Conservation (phyloP, 345 rosid species). For the Boechera retrofracta region DNA sequence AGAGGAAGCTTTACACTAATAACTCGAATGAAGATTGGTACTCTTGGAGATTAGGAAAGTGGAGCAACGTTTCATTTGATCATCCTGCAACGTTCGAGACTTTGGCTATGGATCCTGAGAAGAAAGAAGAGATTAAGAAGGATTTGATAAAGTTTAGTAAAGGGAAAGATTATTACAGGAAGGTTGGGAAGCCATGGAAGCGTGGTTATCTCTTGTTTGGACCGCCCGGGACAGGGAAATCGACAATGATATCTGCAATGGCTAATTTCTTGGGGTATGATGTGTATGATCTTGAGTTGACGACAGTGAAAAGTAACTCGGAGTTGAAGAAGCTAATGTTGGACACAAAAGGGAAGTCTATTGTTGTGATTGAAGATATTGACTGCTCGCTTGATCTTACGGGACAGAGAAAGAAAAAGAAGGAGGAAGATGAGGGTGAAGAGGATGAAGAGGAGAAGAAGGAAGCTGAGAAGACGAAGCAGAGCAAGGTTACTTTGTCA, state of each 20-base stretch:
- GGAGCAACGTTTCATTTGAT: slow-evolving; percentile 47
- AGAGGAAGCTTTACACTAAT: slow-evolving; percentile 56
- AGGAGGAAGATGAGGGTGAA: slow-evolving; percentile 2
- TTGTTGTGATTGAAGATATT: slow-evolving; percentile 63
- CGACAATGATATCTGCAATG: slow-evolving; percentile 64
- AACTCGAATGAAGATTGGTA: slow-evolving; percentile 21
- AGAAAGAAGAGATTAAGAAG: slow-evolving; percentile 53
- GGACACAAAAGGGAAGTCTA: slow-evolving; percentile 51
- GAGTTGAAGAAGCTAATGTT: slow-evolving; percentile 57
- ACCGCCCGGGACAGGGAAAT: slow-evolving; percentile 61
- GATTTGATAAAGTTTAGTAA: slow-evolving; percentile 55
- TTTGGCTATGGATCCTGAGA: slow-evolving; percentile 58
- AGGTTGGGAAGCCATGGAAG: slow-evolving; percentile 71
- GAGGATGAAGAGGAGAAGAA: background rate
- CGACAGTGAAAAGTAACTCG: slow-evolving; percentile 52
- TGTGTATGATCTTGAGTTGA: slow-evolving; percentile 67
- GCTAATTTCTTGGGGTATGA: slow-evolving; percentile 63
- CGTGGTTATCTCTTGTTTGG: slow-evolving; percentile 42
- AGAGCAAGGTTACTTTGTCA: slow-evolving; percentile 49
- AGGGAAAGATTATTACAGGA: slow-evolving; percentile 57
- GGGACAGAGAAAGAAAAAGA: slow-evolving; percentile 17
- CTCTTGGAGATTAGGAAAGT: slow-evolving; percentile 16
- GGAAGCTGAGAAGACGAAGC: slow-evolving; percentile 20
- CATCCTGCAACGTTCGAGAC: slow-evolving; percentile 64
- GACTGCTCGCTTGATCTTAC: slow-evolving; percentile 23